phyloP scores from a whole-genome alignment of 441 rosid genomes.

The Brassica hybrid region DNA sequence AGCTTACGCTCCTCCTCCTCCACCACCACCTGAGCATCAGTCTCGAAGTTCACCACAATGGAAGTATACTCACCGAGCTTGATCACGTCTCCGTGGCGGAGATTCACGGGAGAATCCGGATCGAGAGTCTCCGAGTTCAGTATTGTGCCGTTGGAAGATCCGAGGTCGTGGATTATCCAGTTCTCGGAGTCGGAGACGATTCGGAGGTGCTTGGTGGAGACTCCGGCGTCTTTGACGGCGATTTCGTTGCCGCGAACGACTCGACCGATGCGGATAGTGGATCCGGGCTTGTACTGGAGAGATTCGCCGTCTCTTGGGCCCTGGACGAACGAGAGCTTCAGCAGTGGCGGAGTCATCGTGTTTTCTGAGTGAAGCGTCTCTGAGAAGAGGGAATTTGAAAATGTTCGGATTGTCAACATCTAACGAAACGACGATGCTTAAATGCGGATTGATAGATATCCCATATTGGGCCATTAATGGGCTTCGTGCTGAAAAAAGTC shows the following conservation, averaged over 20 bases:
- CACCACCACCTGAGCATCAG: constrained; percentile 17
- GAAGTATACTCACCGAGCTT: constrained; percentile 67
- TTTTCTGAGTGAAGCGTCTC: neutral
- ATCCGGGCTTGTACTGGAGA: constrained; percentile 54
- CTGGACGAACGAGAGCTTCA: constrained; percentile 51
- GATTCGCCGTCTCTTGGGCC: constrained; percentile 80
- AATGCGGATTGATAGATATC: neutral
- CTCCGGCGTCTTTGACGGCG: constrained; percentile 68
- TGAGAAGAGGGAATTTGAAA: neutral
- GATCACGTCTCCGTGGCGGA: constrained; percentile 55
- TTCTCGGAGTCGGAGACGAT: constrained; percentile 56
- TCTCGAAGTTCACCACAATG: constrained; percentile 46
- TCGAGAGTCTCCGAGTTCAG: constrained; percentile 52
- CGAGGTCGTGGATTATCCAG: constrained; percentile 72
- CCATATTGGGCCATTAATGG: too few relatives aligned
- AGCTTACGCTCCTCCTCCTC: constrained; percentile 32
- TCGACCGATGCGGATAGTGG: constrained; percentile 61
- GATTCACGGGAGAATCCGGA: constrained; percentile 46
- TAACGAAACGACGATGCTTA: neutral
- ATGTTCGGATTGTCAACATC: neutral
- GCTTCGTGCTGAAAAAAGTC: too few relatives aligned
- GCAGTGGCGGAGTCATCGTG: constrained; percentile 47
- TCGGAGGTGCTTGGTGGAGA: constrained; percentile 72
- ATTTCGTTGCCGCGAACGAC: constrained; percentile 71
- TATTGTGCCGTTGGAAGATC: constrained; percentile 80